These are phyloP conservation scores for Berkeleyomyces basicola DNA, from an alignment of 2,329 filamentous ascomycete genomes.

Conservation along the genomic window DNA sequence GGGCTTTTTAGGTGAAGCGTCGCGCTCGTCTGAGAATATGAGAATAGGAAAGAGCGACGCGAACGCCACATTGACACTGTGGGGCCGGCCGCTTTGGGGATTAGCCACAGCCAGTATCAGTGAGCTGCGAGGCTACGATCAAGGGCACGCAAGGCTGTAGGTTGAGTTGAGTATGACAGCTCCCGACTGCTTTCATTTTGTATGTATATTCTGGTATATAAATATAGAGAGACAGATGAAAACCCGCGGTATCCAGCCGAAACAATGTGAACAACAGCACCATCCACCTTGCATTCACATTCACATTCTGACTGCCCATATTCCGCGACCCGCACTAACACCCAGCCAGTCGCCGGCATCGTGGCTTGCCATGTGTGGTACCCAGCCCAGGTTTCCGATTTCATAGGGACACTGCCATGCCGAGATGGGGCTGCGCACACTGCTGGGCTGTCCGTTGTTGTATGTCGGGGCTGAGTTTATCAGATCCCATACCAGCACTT, in stretches of 20 bases:
- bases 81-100: not conserved
- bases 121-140: not conserved
- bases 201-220: too few species aligned
- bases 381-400: slow-evolving; percentile 72
- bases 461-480: slow-evolving; percentile 42
- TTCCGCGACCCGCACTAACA: slow-evolving; percentile 61
- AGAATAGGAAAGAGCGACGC: slow-evolving; percentile 1
- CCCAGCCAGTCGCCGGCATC: slow-evolving; percentile 73
- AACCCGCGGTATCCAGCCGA: not conserved
- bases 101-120: not conserved
- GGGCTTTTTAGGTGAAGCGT: not conserved
- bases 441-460: slow-evolving; percentile 40
- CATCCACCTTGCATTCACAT: not conserved
- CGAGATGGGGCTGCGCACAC: slow-evolving; percentile 49
- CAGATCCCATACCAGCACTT: slow-evolving; percentile 88
- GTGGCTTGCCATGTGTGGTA: slow-evolving; percentile 49
- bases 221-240: too few species aligned
- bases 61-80: not conserved
- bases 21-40: not conserved
- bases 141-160: too few species aligned
- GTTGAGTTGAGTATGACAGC: too few species aligned
- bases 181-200: too few species aligned
- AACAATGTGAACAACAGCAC: not conserved
- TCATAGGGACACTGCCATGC: slow-evolving; percentile 80
- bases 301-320: slow-evolving; percentile 51